Conservation (phyloP, 2,329 filamentous ascomycete genomes). For the Sclerotinia minor region DNA sequence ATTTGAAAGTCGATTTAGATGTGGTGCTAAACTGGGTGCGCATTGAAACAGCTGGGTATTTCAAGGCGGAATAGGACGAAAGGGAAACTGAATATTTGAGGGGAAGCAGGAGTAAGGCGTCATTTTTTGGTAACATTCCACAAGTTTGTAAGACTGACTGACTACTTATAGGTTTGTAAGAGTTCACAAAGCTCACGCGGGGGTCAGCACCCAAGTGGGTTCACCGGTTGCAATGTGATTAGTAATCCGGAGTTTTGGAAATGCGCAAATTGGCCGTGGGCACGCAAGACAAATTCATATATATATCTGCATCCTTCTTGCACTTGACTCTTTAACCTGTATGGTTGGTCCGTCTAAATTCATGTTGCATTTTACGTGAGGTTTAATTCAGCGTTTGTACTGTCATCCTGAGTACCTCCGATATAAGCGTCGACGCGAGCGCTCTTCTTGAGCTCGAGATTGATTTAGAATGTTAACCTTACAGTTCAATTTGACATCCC, state of each 20-base stretch:
- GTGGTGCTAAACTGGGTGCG: not conserved
- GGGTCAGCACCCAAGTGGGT: not conserved
- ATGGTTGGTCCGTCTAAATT: too few species aligned
- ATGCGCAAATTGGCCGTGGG: not conserved
- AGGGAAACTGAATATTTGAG: not conserved
- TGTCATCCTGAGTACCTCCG: too few species aligned
- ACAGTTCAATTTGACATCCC: too few species aligned
- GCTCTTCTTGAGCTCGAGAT: too few species aligned
- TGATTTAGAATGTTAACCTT: too few species aligned
- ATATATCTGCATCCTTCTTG: too few species aligned
- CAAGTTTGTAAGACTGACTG: not conserved
- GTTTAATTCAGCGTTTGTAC: not conserved
- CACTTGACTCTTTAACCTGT: too few species aligned
- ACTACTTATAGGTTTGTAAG: too few species aligned
- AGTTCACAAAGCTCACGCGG: not conserved
- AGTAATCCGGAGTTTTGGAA: not conserved
- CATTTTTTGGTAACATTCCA: conserved; percentile 6
- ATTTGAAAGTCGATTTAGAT: not conserved
- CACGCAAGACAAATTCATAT: too few species aligned
- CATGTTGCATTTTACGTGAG: not conserved
- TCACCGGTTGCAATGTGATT: conserved; percentile 6
- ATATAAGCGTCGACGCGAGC: too few species aligned
- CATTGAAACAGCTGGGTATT: not conserved
- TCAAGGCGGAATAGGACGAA: not conserved
- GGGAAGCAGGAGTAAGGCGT: not conserved